phyloP scores from a whole-genome alignment of 2,329 filamentous ascomycete species.

The Hypomyces rosellus region DNA sequence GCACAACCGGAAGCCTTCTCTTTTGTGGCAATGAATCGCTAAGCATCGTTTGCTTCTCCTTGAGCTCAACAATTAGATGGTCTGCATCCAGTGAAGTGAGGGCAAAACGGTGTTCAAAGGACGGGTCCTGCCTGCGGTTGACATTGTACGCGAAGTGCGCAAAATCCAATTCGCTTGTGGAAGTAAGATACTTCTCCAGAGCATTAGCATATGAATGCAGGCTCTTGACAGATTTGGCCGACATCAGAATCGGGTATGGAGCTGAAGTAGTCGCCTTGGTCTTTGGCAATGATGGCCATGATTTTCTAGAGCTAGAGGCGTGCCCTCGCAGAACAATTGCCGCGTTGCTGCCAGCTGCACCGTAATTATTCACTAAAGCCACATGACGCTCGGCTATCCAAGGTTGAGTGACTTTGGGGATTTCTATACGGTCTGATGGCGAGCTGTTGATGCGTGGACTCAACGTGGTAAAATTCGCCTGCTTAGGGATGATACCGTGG shows the following conservation, averaged over 20 bases:
- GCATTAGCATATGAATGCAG: not conserved
- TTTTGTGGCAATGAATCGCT: not conserved
- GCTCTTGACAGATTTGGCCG: conserved; percentile 2
- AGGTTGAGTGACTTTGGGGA: conserved; percentile 17
- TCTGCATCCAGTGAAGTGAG: too few species aligned
- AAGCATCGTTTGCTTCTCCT: conserved; percentile 20
- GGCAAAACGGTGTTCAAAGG: too few species aligned
- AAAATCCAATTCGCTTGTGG: not conserved
- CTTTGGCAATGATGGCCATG: not conserved
- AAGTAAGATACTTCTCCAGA: not conserved
- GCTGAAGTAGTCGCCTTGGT: not conserved
- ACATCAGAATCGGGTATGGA: conserved; percentile 5
- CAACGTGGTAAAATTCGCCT: conserved; percentile 25
- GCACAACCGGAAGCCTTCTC: conserved; percentile 20
- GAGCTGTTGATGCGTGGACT: conserved; percentile 20
- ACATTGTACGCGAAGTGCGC: conserved; percentile 27
- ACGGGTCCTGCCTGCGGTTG: conserved; percentile 19
- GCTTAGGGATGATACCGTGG: conserved; percentile 22
- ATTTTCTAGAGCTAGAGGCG: conserved; percentile 4
- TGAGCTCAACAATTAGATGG: conserved; percentile 18
- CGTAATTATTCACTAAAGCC: conserved; percentile 32
- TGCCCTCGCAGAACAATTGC: conserved; percentile 17
- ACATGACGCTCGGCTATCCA: conserved; percentile 17
- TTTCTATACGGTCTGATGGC: conserved; percentile 10
- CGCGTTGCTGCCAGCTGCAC: conserved; percentile 24